Evolutionary conservation across 441 rosid genomes (phyloP).

Genomic region (Pelargonium australe): DNA sequence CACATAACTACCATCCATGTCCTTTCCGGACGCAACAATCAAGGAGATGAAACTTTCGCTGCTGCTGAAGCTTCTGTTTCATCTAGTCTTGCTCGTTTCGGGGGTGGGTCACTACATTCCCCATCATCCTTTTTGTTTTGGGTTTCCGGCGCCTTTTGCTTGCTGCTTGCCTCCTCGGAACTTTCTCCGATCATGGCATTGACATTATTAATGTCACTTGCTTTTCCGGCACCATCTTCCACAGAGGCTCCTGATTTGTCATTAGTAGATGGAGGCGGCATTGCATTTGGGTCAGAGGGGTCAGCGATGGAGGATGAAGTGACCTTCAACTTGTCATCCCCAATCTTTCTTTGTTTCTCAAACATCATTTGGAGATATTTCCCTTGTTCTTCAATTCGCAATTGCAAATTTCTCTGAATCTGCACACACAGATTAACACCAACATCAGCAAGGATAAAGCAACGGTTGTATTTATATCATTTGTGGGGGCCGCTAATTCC

Average conservation of each 20-base stretch:
- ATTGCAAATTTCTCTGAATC: conserved; percentile 53
- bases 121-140: conserved; percentile 12
- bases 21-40: too few relatives aligned
- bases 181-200: conserved; percentile 17
- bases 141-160: conserved; percentile 28
- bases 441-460: conserved; percentile 3
- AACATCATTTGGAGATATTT: conserved; percentile 49
- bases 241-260: conserved; percentile 22
- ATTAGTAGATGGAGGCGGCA: conserved; percentile 21
- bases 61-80: conserved; percentile 13
- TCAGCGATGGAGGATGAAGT: conserved; percentile 32
- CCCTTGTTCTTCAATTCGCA: conserved; percentile 55
- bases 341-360: conserved; percentile 42
- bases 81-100: conserved; percentile 32
- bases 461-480: too few relatives aligned
- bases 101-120: conserved; percentile 16
- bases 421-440: conserved; percentile 15
- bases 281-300: conserved; percentile 19
- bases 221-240: conserved; percentile 19
- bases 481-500: too few relatives aligned
- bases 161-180: conserved; percentile 18
- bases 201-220: conserved; percentile 8
- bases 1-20: too few relatives aligned
- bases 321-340: conserved; percentile 28
- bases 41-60: too few relatives aligned